Evolutionary conservation across 2,329 filamentous ascomycete genomes (phyloP), one percentile per base, ranked within the genome.

Genomic region (Aureobasidium uvarum): DNA sequence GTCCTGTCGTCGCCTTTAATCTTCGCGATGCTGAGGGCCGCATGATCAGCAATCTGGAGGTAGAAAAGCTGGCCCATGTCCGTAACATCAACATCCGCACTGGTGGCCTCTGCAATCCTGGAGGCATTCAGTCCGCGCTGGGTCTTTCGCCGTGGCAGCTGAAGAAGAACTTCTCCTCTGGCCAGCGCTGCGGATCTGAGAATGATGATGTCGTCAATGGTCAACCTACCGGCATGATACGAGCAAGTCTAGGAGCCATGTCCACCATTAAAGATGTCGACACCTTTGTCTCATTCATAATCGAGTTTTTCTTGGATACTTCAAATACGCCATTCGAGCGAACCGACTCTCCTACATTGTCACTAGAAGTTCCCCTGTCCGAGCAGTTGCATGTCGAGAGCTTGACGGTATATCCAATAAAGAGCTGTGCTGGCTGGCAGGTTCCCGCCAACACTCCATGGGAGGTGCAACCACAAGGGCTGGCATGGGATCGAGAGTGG

Each of bases 401-500:
- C 64, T 69, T 83, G 18, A 79, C 77, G 6, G 85, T 98, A 0
- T 99, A 92, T 72, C 95, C 95, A 0, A 93, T 99, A 73, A 99
- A 99, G 77, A 96, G 92, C 74, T 98, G 95, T 72, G 90, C 87
- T 18, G 90, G 90, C 0, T 96, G 89, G 74, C 80, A 80, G 41
- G 81, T 98, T 36, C 89, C 92, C 1, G 68, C 77, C 0, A 83
- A 80, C 2, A 79, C 78, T 8, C 73, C 81, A 16, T 99, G 95
- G 95, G 86, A 90, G 71, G 83, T 98, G 23, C 86, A 85, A 64
- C 81, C 84, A 8, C 92, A 97, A 78, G 95, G 95, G 0, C 81
- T 99, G 2, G 89, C 88, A 10, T 98, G 94, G 92, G 95, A 99
- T 75, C 85, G 95, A 67, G 94, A 98, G 79, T 99, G 95, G 94